Evolutionary conservation across 179 eudicot genomes (phyloP), one percentile per base, ranked within the genome.

Genomic region (Pouteria campechiana): DNA sequence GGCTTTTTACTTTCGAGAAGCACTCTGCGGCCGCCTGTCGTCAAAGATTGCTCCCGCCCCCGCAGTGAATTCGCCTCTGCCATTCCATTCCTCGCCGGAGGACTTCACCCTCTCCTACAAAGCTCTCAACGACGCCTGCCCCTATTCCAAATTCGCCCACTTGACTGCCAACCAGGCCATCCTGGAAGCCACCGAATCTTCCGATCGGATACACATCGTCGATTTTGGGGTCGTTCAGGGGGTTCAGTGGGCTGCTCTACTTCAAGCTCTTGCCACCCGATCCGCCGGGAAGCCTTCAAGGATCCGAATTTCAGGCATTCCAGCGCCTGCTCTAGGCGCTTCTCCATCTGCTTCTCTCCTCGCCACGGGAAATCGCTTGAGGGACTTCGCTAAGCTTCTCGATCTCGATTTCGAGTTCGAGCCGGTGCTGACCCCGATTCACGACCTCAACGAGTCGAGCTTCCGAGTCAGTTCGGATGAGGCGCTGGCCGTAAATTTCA

Each of bases 141-240:
- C 98, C 0, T 79, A 72, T 32, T 82, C 80, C 5, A 86, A 86
- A 44, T 90, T 90, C 38, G 77, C 95, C 7, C 95, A 90, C 39
- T 57, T 90, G 55, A 90, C 98, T 0, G 95, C 95, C 0, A 90
- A 90, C 36, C 98, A 90, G 52, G 86, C 98, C 4, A 90, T 90
- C 17, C 75, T 90, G 1, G 95, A 90, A 79, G 79, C 95, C 12
- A 76, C 93, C 0, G 69, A 70, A 7, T 59, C 24, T 0, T 72
- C 81, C 1, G 47, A 25, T 33, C 72, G 51, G 32, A 90, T 90
- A 25, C 95, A 90, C 49, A 70, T 90, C 2, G 76, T 90, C 7
- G 98, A 90, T 64, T 90, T 90, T 22, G 98, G 98, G 7, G 75
- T 90, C 14, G 76, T 81, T 6, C 95, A 90, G 24, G 98, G 98